Percentiles rank a stretch among this genome's conserved stretches.
phyloP scores from a whole-genome alignment of 176 grass and related monocot genomes.

The Carex scoparia region DNA sequence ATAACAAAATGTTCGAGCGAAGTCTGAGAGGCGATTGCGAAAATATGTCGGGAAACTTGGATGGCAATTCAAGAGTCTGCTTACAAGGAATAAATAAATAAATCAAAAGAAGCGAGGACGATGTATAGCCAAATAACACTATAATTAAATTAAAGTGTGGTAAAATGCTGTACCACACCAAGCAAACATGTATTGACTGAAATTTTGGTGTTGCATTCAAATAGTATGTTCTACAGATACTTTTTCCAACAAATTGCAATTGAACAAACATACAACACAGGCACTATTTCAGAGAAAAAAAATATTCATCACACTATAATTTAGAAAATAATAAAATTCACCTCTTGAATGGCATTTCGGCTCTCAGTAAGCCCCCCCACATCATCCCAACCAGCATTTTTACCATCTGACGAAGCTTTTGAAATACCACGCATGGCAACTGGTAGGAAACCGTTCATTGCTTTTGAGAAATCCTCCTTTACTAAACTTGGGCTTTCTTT shows the following conservation, averaged over 20 bases:
- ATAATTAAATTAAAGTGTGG: background rate
- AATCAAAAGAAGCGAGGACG: conserved; percentile 15
- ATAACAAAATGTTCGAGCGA: conserved; percentile 87
- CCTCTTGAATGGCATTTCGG: conserved; percentile 86
- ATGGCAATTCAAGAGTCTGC: conserved; percentile 89
- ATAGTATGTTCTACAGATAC: background rate
- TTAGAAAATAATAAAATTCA: conserved; percentile 15
- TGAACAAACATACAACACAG: background rate
- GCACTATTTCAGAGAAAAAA: background rate
- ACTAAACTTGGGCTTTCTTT: conserved; percentile 35
- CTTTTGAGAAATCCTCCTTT: conserved; percentile 77
- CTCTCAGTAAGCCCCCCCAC: conserved; percentile 84
- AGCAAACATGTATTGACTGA: background rate
- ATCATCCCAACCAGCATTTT: conserved; percentile 75
- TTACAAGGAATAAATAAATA: conserved; percentile 26
- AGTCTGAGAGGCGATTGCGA: conserved; percentile 68
- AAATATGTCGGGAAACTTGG: conserved; percentile 85
- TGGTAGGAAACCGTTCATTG: conserved; percentile 84
- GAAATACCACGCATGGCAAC: conserved; percentile 91
- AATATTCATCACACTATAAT: background rate
- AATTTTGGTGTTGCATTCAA: background rate
- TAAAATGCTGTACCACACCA: background rate
- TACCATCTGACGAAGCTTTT: conserved; percentile 68
- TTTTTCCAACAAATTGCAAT: background rate
- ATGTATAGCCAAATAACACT: background rate